A percentile compares a stretch with the other conserved stretches of the same genome.
Conservation (phyloP, 306 rosid genomes). For the Amphicarpaea edgeworthii region DNA sequence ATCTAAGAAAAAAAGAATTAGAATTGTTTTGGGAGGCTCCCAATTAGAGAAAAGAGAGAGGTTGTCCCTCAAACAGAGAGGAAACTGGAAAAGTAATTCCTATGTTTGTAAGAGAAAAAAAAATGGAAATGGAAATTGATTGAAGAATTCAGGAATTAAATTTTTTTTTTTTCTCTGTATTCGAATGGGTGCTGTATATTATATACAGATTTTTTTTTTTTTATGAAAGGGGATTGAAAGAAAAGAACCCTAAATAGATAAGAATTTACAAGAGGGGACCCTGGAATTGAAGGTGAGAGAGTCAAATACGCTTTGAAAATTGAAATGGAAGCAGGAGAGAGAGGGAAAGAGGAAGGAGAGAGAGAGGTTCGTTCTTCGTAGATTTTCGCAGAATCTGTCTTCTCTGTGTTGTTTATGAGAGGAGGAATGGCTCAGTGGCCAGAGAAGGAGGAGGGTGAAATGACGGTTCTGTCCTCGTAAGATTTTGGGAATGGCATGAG, state of each 20-base stretch:
- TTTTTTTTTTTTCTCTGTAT: neutral
- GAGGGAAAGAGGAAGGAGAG: slow-evolving; percentile 35
- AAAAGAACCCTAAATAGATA: slow-evolving; percentile 31
- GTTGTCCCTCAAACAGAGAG: neutral
- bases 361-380: neutral
- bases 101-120: slow-evolving; percentile 1
- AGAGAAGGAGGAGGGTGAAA: neutral
- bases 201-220: slow-evolving; percentile 44
- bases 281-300: slow-evolving; percentile 43
- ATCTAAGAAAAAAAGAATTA: slow-evolving; percentile 16
- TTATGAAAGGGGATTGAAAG: neutral
- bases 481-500: slow-evolving; percentile 5
- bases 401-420: slow-evolving; percentile 3
- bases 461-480: slow-evolving; percentile 42
- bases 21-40: slow-evolving; percentile 7
- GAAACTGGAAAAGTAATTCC: slow-evolving; percentile 44
- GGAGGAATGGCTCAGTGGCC: slow-evolving; percentile 26
- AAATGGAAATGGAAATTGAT: slow-evolving; percentile 31
- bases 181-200: slow-evolving; percentile 23
- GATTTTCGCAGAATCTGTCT: slow-evolving; percentile 21
- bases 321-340: slow-evolving; percentile 48
- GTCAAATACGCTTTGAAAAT: slow-evolving; percentile 61
- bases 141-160: slow-evolving; percentile 36
- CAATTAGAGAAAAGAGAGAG: slow-evolving; percentile 1
- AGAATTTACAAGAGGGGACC: slow-evolving; percentile 48